phyloP scores from a whole-genome alignment of 345 rosid genomes.

The Erysimum cheiranthoides region DNA sequence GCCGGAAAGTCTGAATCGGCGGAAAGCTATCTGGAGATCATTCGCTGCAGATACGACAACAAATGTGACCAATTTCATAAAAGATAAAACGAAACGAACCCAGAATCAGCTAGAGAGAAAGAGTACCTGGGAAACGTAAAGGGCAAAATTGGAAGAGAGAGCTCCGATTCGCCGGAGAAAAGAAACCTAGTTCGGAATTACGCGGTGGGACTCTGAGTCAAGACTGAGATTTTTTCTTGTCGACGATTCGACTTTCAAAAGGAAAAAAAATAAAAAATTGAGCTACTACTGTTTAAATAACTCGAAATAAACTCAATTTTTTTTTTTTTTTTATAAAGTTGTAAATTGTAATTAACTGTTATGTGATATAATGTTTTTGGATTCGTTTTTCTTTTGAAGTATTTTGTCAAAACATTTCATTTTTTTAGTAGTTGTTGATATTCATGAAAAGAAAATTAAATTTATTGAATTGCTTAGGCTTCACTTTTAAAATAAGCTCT shows the following conservation, averaged over 20 bases:
- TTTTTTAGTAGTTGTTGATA: too few species aligned
- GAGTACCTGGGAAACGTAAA: slow-evolving; percentile 3
- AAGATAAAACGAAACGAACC: not conserved
- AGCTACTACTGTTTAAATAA: too few species aligned
- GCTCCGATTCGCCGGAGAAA: slow-evolving; percentile 34
- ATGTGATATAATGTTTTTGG: too few species aligned
- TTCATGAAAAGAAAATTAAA: too few species aligned
- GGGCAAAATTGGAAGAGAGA: slow-evolving; percentile 5
- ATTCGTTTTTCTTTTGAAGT: too few species aligned
- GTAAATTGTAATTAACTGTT: too few species aligned
- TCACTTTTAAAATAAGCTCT: too few species aligned
- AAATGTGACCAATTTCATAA: slow-evolving; percentile 14
- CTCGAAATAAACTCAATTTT: too few species aligned
- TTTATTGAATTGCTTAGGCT: too few species aligned
- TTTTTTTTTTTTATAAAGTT: too few species aligned
- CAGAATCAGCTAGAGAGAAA: slow-evolving; percentile 12
- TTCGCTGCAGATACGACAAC: slow-evolving; percentile 27
- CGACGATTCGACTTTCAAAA: slow-evolving; percentile 13
- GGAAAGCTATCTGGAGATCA: slow-evolving; percentile 35
- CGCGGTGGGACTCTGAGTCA: slow-evolving; percentile 28
- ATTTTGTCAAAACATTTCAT: too few species aligned
- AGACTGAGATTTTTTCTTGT: slow-evolving; percentile 20
- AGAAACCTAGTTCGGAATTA: slow-evolving; percentile 34
- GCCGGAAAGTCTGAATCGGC: not conserved
- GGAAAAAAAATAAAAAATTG: too few species aligned